Evolutionary conservation across 2,329 filamentous ascomycete species (phyloP).

Genomic region (Colletotrichum sp.): DNA sequence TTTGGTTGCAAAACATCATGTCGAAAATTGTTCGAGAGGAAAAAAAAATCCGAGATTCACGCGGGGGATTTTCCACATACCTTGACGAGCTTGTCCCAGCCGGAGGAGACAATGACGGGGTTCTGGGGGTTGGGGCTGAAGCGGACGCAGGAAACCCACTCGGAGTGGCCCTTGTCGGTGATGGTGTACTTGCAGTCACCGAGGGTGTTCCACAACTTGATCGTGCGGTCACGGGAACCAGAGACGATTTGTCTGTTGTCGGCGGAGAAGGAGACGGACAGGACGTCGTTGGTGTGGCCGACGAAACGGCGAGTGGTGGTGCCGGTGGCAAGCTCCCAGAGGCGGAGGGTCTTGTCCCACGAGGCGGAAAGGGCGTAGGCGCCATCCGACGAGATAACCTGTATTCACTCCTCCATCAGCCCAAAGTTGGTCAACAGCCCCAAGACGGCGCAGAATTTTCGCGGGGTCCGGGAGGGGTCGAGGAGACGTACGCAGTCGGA

Average conservation of each 20-base stretch:
- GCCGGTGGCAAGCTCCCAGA: slow-evolving; percentile 98
- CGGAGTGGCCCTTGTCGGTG: slow-evolving; percentile 99
- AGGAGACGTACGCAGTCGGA: slow-evolving; percentile 92
- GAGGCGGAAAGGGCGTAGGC: slow-evolving; percentile 98
- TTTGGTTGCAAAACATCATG: slow-evolving; percentile 90
- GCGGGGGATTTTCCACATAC: slow-evolving; percentile 61
- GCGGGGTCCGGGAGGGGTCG: slow-evolving; percentile 4
- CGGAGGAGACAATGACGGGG: slow-evolving; percentile 97
- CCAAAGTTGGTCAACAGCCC: slow-evolving; percentile 17
- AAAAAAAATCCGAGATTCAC: background rate
- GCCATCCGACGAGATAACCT: slow-evolving; percentile 99
- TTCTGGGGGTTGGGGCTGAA: slow-evolving; percentile 99
- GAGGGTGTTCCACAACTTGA: slow-evolving; percentile 99
- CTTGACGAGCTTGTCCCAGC: slow-evolving; percentile 99
- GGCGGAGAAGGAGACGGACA: slow-evolving; percentile 99
- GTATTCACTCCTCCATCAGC: slow-evolving; percentile 40
- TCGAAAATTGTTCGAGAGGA: slow-evolving; percentile 39
- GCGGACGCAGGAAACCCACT: slow-evolving; percentile 99
- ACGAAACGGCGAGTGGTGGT: slow-evolving; percentile 98
- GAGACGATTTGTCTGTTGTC: slow-evolving; percentile 99
- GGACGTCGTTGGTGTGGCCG: slow-evolving; percentile 99
- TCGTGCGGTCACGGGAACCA: slow-evolving; percentile 95
- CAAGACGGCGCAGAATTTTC: background rate
- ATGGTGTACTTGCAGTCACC: slow-evolving; percentile 99
- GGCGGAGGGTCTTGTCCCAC: slow-evolving; percentile 99